Base-by-base conservation (phyloP, 2,329 filamentous ascomycete genomes). In the Colletotrichum sublineola region DNA sequence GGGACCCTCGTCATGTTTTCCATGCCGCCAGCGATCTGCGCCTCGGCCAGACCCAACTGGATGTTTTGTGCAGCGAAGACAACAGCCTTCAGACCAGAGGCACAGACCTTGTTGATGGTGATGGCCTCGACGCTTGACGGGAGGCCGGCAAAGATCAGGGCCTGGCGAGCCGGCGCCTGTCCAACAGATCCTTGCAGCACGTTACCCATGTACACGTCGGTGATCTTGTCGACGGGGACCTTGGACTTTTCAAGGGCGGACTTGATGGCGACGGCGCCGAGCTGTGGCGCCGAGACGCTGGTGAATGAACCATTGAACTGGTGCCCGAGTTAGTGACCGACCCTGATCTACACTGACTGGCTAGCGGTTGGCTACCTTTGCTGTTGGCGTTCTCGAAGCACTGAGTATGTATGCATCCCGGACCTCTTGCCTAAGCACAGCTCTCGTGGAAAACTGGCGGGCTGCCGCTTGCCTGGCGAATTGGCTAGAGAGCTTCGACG, bases 71-170 rank as follows among this genome's bases (percentile, higher is more conserved):
- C 96, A 1, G 96, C 96, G 56, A 98, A 89, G 31, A 89, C 91
- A 5, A 98, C 95, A 1, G 96, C 93, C 83, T 99, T 99, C 75
- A 99, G 86, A 6, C 96, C 96, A 0, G 95, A 98, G 5, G 96
- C 93, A 85, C 96, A 99, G 73, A 99, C 96, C 84, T 99, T 99
- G 88, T 99, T 99, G 83, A 99, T 92, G 20, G 96, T 98, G 63
- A 93, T 92, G 46, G 95, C 93, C 84, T 99, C 96, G 68, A 97
- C 89, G 8, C 88, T 90, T n/a, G 91, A 86, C 12, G 94, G 88
- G 5, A 98, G 89, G 2, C 95, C 95, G 5, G 96, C 94, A 79
- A 97, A 96, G 73, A 98, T 93, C 75, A 90, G 86, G 14, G 96
- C 96, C 84, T 99, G 96, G 61, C 96, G 91, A 31, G 96, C 96